phyloP scores from a whole-genome alignment of 1,284 basidiomycete species.

The Puccinia polysora region DNA sequence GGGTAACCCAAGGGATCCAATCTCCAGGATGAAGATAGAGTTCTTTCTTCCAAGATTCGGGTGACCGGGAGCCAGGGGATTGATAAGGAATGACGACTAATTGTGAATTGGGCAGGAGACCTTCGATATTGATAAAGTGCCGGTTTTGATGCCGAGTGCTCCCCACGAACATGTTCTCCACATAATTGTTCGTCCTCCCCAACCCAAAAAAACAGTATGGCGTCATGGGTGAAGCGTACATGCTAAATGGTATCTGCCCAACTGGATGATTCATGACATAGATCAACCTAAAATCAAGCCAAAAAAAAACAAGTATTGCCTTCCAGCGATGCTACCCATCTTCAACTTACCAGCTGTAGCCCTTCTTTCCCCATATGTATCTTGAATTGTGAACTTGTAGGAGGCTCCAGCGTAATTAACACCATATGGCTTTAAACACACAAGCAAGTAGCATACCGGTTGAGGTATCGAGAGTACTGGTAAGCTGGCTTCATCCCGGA shows the following conservation, averaged over 20 bases:
- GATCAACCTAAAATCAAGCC: too few species aligned
- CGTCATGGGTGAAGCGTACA: constrained; percentile 79
- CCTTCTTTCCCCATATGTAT: constrained; percentile 80
- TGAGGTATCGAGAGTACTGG: not conserved
- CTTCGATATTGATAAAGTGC: constrained; percentile 85
- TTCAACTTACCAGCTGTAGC: constrained; percentile 72
- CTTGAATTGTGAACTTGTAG: constrained; percentile 94
- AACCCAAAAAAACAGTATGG: constrained; percentile 96
- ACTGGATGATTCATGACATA: too few species aligned
- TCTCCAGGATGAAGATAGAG: constrained; percentile 88
- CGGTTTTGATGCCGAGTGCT: constrained; percentile 65
- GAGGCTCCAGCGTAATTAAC: constrained; percentile 89
- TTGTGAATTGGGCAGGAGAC: constrained; percentile 94
- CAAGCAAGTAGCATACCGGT: too few species aligned
- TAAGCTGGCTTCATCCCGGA: too few species aligned
- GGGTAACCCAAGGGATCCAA: constrained; percentile 94
- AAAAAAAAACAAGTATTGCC: not conserved
- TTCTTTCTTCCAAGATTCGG: constrained; percentile 72
- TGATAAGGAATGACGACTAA: constrained; percentile 83
- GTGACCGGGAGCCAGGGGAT: constrained; percentile 55
- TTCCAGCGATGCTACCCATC: too few species aligned
- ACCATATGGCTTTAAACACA: constrained; percentile 69
- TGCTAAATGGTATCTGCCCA: constrained; percentile 83
- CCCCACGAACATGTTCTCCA: constrained; percentile 91
- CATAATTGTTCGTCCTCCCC: constrained; percentile 99